Base-by-base conservation (phyloP, 1,139 yeast genomes). In the Saccharomyces hybrid region DNA sequence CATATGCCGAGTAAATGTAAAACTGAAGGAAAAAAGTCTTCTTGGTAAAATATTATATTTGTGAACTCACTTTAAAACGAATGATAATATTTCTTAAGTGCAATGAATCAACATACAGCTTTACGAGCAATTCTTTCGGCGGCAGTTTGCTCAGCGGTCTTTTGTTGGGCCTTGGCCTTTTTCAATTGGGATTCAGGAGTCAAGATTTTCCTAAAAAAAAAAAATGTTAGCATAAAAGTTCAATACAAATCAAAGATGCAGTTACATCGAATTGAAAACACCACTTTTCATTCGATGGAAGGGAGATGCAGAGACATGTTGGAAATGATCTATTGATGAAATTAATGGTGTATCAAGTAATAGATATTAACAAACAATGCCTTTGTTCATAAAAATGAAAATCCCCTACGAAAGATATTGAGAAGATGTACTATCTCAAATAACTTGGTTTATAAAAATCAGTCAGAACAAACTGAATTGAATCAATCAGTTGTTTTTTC, bases 151-250 rank as follows among this genome's bases (percentile, higher is more conserved):
- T 84, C 93, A 68, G 86, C 83, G 70, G 84, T 80, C 85, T 90
- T 88, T 76, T 87, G 87, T 75, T 84, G 82, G 78, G 91, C 86
- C 85, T 88, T 86, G 75, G 88, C 80, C 86, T 90, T 88, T 88
- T 93, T 93, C 78, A 88, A 81, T 75, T 88, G 88, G 73, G 97
- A 81, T 86, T 93, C 99, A 80, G 99, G 99, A 78, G 73, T 74
- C 62, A 74, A 69, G 65, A 75, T 64, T 70, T 74, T 65, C 63
- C 72, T 69, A 59, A 55, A 56, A 59, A 53, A 44, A 47, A 54
- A 47, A 44, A 49, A 52, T 57, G 64, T 63, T 62, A 65, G 65
- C 54, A 60, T 50, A 46, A 42, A 9, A 46, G 51, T 49, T 48
- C 49, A 49, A 56, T 63, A 62, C 59, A 57, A 60, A 38, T 8